These are phyloP conservation scores for Hemisphaericaspora nanyangensis DNA, from an alignment of 805 yeast genomes.

Conservation along the genomic window DNA sequence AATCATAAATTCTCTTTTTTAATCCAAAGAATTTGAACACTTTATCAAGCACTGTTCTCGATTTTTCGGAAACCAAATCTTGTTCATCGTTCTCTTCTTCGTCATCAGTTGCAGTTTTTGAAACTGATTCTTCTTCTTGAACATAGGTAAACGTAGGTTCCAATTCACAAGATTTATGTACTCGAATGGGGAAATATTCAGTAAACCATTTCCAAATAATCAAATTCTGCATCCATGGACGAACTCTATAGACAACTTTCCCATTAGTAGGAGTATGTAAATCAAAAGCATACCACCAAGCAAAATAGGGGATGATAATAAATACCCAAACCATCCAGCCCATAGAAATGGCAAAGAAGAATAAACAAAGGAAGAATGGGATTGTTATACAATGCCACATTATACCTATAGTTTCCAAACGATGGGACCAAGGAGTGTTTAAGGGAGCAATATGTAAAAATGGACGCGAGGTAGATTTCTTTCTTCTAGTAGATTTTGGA, in stretches of 20 bases:
- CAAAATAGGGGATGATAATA: conserved; percentile 56
- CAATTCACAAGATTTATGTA: conserved; percentile 65
- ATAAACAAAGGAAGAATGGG: conserved; percentile 52
- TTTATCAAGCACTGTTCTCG: conserved; percentile 32
- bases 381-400: conserved; percentile 73
- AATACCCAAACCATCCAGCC: conserved; percentile 70
- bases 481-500: not conserved
- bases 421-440: conserved; percentile 49
- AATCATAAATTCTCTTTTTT: conserved; percentile 33
- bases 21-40: conserved; percentile 34
- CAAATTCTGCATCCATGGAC: conserved; percentile 53
- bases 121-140: conserved; percentile 18
- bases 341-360: conserved; percentile 43
- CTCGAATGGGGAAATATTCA: conserved; percentile 71
- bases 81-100: conserved; percentile 35
- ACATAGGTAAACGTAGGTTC: conserved; percentile 65
- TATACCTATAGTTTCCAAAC: conserved; percentile 66
- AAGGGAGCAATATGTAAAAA: conserved; percentile 48
- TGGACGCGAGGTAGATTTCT: not conserved
- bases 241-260: conserved; percentile 52
- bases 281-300: conserved; percentile 51
- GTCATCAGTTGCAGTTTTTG: not conserved
- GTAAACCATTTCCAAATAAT: conserved; percentile 69
- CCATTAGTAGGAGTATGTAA: conserved; percentile 76
- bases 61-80: conserved; percentile 36